A percentile compares a stretch with the other conserved stretches of the same genome.
Evolutionary conservation across 331 rosid genomes (phyloP).

Genomic region (Erythrophleum ivorense): DNA sequence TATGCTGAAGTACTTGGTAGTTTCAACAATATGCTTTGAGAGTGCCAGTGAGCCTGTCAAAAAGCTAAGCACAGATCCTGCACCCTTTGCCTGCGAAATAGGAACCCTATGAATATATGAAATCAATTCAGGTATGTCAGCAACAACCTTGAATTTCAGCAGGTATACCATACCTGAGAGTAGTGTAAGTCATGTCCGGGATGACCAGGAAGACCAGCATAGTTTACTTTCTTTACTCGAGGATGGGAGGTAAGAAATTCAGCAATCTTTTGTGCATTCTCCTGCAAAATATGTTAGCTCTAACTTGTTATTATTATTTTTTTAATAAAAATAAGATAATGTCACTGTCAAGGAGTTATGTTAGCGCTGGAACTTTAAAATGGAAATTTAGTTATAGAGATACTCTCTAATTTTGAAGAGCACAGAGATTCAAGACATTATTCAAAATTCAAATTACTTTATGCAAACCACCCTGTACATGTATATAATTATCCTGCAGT

Average conservation of each 20-base stretch:
- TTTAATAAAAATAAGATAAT: background rate
- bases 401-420: background rate
- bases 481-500: background rate
- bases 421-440: background rate
- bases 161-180: conserved; percentile 68
- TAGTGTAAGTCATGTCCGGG: conserved; percentile 81
- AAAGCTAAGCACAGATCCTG: conserved; percentile 94
- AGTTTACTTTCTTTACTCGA: conserved; percentile 74
- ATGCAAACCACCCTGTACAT: background rate
- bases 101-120: conserved; percentile 24
- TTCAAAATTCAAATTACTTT: conserved; percentile 12
- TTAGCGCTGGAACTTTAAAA: background rate
- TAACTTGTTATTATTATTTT: background rate
- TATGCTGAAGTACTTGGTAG: conserved; percentile 85
- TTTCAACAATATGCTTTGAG: conserved; percentile 90
- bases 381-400: background rate
- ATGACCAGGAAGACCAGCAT: conserved; percentile 78
- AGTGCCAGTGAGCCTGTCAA: conserved; percentile 80
- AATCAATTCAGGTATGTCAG: conserved; percentile 9
- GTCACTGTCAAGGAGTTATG: background rate
- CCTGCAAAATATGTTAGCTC: conserved; percentile 55
- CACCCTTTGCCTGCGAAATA: conserved; percentile 83
- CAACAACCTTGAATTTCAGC: conserved; percentile 28
- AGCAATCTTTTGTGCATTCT: conserved; percentile 90
- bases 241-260: conserved; percentile 88